Base-by-base conservation (phyloP, 78 protist species). In the Speleostelium caveatum region DNA sequence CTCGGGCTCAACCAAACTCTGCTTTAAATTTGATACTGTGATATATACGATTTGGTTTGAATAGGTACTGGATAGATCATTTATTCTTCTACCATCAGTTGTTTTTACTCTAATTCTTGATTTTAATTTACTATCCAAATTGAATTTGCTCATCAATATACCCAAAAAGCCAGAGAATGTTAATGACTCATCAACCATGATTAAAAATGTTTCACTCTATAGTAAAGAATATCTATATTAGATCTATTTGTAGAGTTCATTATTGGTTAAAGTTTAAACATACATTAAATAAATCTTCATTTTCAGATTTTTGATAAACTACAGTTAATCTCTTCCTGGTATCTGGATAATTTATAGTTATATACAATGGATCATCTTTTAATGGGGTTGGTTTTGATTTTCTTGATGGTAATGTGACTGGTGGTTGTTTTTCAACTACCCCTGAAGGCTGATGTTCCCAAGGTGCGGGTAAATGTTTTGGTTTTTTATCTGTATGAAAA, bases 311-410 rank as follows among this genome's bases (percentile, higher is more conserved):
- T 60, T 22, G 35, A 62, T 41, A 75, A 2, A 59, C 42, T 32
- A 75, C 36, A 4, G 58, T 61, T 35, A 61, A 38, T 61, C 86
- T 75, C 28, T 75, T 75, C 61, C 86, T 75, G 22, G 8, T 36
- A 32, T 75, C 86, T 32, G 86, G 86, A 12, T 36, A 36, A 38
- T 73, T 55, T 36, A 73, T 30, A 19, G 45, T 3, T n/a, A 73
- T 0, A 42, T 58, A 73, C 36, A 73, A 39, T 19, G 22, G 22
- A n/a, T n/a, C n/a, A n/a, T n/a, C n/a, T n/a, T n/a, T n/a, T n/a
- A n/a, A n/a, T n/a, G n/a, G n/a, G n/a, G n/a, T n/a, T n/a, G n/a
- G n/a, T n/a, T n/a, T n/a, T n/a, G n/a, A n/a, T n/a, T n/a, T n/a
- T n/a, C n/a, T n/a, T n/a, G n/a, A n/a, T n/a, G n/a, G n/a, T n/a